Evolutionary conservation across 495 filamentous ascomycete species (phyloP).

Genomic region (Haplographium delicatum): DNA sequence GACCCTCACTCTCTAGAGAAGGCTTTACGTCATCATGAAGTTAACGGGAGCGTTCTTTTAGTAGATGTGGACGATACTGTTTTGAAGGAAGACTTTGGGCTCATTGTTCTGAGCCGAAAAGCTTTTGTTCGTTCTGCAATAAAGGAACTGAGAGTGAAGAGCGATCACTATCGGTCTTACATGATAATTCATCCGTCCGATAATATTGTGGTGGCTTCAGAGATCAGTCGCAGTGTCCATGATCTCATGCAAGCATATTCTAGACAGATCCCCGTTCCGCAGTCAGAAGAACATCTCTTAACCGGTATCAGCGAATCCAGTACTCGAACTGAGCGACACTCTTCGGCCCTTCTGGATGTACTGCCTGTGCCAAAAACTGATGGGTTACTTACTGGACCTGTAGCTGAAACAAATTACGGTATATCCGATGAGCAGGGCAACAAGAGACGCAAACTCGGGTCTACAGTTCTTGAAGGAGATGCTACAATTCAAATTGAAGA

Average conservation of each 20-base stretch:
- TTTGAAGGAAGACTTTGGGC: slow-evolving; percentile 45
- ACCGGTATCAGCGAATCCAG: no score
- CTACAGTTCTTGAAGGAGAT: background rate
- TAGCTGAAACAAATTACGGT: no score
- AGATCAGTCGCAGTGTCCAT: background rate
- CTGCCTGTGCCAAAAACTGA: no score
- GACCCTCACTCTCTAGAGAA: slow-evolving; percentile 45
- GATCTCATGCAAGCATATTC: background rate
- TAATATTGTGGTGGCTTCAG: background rate
- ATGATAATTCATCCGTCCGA: background rate
- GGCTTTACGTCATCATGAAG: slow-evolving; percentile 49
- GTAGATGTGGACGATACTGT: slow-evolving; percentile 37
- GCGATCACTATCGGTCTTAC: slow-evolving; percentile 33
- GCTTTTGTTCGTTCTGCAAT: slow-evolving; percentile 42
- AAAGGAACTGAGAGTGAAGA: slow-evolving; percentile 36
- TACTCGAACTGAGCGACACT: no score
- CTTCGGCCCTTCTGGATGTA: no score
- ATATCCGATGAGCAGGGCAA: no score
- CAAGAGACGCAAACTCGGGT: slow-evolving; percentile 35
- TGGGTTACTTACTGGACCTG: no score
- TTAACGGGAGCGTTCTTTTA: slow-evolving; percentile 60
- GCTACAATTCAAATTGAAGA: no score
- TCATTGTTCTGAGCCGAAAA: slow-evolving; percentile 43
- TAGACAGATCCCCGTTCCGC: background rate
- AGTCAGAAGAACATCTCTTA: no score